These are phyloP conservation scores for Crepidotus variabilis DNA, from an alignment of 768 basidiomycete species.

Conservation along the genomic window DNA sequence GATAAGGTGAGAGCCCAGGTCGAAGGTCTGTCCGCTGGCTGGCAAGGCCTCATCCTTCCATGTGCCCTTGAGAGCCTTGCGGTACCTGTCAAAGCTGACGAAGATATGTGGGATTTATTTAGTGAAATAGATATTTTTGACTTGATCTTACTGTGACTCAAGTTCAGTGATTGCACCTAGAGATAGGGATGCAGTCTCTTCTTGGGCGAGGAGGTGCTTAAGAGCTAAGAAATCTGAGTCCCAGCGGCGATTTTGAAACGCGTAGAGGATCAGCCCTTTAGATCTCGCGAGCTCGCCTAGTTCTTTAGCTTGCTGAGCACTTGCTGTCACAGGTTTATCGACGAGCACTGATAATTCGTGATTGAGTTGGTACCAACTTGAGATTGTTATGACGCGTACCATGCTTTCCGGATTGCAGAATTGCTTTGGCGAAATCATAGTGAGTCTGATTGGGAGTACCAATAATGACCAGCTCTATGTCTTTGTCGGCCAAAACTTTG, in stretches of 20 bases:
- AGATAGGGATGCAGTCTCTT: slow-evolving; percentile 45
- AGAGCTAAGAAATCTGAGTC: slow-evolving; percentile 76
- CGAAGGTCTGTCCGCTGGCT: slow-evolving; percentile 66
- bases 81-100: slow-evolving; percentile 71
- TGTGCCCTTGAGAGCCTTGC: slow-evolving; percentile 56
- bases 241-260: slow-evolving; percentile 74
- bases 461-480: slow-evolving; percentile 67
- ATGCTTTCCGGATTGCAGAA: slow-evolving; percentile 68
- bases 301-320: slow-evolving; percentile 52
- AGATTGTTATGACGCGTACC: slow-evolving; percentile 33
- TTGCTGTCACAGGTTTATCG: slow-evolving; percentile 75
- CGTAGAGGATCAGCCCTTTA: slow-evolving; percentile 63
- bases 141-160: slow-evolving; percentile 60
- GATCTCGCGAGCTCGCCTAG: slow-evolving; percentile 55
- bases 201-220: slow-evolving; percentile 51
- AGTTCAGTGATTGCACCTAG: slow-evolving; percentile 67
- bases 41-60: slow-evolving; percentile 77
- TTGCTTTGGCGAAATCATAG: slow-evolving; percentile 61
- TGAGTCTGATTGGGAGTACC: slow-evolving; percentile 76
- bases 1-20: slow-evolving; percentile 77
- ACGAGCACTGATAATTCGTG: slow-evolving; percentile 52
- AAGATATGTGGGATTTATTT: neutral
- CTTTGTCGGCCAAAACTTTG: slow-evolving; percentile 54
- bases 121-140: too few species aligned
- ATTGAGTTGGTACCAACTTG: neutral